Base-by-base conservation (phyloP, 169 alveolate genomes). In the Cryptosporidium andersoni region DNA sequence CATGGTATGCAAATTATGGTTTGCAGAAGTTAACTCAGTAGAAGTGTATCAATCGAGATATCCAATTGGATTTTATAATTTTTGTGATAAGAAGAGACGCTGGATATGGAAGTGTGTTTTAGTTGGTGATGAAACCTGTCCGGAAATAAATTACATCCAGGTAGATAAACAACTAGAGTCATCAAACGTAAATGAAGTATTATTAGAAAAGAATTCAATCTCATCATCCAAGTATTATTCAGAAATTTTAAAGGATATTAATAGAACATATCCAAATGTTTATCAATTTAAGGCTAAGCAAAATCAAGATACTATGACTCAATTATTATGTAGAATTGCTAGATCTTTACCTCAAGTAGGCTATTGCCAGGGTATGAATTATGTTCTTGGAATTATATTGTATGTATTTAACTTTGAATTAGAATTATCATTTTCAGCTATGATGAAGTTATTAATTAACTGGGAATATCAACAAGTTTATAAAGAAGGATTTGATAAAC, bases 331-430 rank as follows among this genome's bases (percentile, higher is more conserved):
- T 25, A 74, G 48, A 64, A 74, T 74, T n/a, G 55, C 85, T 3
- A 58, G 40, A 58, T 56, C 85, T 9, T 36, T 74, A 16, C 85
- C 85, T 5, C 37, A 74, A 6, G 85, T 74, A 37, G 85, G 85
- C 4, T 74, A 74, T 64, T 74, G 85, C 34, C 85, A 74, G 51
- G 85, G 85, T 43, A 74, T 74, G 85, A 74, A 74, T 42, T 74
- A 74, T 48, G 40, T 74, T 4, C 74, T 74, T 7, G 85, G 85
- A 2, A 74, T 74, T 6, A 43, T 74, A 7, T 48, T 74, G 12
- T 60, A 58, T 56, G 85, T 68, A 7, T 37, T 74, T 8, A 51
- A 74, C 16, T 74, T 74, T 60, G 42, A 74, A 25, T 66, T 45
- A 16, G 85, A 74, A 9, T 51, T 43, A 25, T 66, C 47, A 2